phyloP scores from a whole-genome alignment of 1,284 basidiomycete species.

The Stereum hirsutum region DNA sequence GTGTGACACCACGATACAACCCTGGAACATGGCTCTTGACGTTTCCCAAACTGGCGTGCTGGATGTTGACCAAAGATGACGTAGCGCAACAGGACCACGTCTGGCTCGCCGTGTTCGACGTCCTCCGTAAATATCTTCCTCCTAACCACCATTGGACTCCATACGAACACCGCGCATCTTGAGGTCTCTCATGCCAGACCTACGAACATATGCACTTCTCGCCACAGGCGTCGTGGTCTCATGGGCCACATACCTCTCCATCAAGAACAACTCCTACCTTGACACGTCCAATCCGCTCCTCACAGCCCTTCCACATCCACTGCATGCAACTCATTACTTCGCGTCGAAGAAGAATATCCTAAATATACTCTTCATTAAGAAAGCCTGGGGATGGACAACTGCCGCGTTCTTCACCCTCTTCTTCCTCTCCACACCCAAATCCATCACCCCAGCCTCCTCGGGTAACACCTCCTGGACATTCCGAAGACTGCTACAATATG shows the following conservation, averaged over 20 bases:
- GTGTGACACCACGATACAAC: too few relatives aligned
- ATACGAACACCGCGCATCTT: too few relatives aligned
- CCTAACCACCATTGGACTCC: too few relatives aligned
- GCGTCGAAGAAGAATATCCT: constrained; percentile 77
- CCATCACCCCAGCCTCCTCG: constrained; percentile 30
- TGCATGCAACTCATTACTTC: constrained; percentile 63
- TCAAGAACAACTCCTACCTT: constrained; percentile 45
- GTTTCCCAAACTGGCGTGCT: too few relatives aligned
- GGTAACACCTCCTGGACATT: too few relatives aligned
- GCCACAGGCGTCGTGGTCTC: constrained; percentile 29
- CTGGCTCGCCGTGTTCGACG: too few relatives aligned
- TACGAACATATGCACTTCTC: constrained; percentile 17
- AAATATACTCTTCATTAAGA: constrained; percentile 86
- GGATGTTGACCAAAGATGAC: too few relatives aligned
- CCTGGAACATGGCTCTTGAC: too few relatives aligned
- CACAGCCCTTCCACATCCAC: constrained; percentile 58
- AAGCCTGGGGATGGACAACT: constrained; percentile 88
- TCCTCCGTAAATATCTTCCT: too few relatives aligned
- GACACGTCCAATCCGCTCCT: constrained; percentile 66
- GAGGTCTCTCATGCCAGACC: constrained; percentile 14
- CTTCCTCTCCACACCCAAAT: constrained; percentile 38
- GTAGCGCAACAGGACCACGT: too few relatives aligned
- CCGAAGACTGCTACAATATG: constrained; percentile 45
- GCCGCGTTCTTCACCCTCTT: constrained; percentile 53
- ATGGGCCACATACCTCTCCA: constrained; percentile 43